Evolutionary conservation across 2,329 filamentous ascomycete species (phyloP).

Genomic region (Cadophora sp.): DNA sequence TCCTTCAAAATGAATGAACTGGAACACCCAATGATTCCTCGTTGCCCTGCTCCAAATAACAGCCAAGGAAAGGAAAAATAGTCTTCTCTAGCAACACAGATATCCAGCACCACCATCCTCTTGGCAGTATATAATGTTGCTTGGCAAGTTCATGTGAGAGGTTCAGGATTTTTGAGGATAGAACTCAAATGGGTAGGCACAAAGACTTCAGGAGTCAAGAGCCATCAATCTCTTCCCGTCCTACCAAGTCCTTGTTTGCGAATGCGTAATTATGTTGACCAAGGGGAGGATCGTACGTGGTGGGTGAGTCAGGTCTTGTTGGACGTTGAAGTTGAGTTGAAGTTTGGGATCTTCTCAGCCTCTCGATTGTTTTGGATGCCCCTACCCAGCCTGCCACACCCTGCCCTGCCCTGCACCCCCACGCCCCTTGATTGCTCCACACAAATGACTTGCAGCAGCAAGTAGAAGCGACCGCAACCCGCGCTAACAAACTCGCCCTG

Average conservation of each 20-base stretch:
- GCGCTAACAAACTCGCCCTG: constrained; percentile 16
- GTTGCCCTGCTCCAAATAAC: too few species aligned
- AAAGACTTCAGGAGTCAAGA: background rate
- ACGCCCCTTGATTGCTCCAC: background rate
- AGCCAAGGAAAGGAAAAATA: background rate
- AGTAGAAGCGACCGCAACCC: constrained; percentile 5
- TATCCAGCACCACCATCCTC: background rate
- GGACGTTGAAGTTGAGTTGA: background rate
- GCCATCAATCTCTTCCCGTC: background rate
- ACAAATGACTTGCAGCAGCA: constrained; percentile 21
- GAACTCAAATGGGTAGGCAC: background rate
- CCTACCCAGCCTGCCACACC: background rate
- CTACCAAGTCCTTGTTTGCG: background rate
- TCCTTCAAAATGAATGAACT: background rate
- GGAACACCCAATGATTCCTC: background rate
- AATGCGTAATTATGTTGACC: background rate
- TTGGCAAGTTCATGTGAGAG: constrained; percentile 6
- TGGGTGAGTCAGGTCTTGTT: constrained; percentile 6
- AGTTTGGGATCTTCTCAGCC: background rate
- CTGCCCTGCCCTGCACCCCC: background rate
- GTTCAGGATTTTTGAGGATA: background rate
- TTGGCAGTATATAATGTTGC: background rate
- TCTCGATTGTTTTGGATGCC: constrained; percentile 17
- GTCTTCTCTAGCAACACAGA: constrained; percentile 2
- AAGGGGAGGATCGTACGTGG: background rate